Base-by-base conservation (phyloP, 768 basidiomycete species). In the Astraeus odoratus region DNA sequence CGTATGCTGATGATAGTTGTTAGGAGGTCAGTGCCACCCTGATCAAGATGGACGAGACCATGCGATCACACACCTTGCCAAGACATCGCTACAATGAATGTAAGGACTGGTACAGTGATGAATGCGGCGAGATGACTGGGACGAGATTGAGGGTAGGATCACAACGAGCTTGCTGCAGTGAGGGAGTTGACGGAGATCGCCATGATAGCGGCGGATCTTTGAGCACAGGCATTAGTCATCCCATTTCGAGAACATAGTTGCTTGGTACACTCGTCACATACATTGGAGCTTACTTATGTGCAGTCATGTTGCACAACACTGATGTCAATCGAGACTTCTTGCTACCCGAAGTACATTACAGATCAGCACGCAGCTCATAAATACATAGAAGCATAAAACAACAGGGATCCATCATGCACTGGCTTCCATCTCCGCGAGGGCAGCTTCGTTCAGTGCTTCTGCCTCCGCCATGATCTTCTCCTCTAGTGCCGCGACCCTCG, bases 381-480 rank as follows among this genome's bases (percentile, higher is more conserved):
- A 48, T 48, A 48, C 43, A 48, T 48, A 36, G n/a, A n/a, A 30
- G 44, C 29, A 49, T 48, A 49, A 49, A 25, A 48, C 47, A 41
- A 30, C 46, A 16, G 3, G 34, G n/a, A 16, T 22, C 36, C 26
- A 43, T 48, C 36, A 51, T 24, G 16, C 30, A 33, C 42, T 30
- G 25, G 36, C 60, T 23, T 81, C 80, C 74, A 79, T 75, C 60
- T 77, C 76, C 23, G 79, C 81, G 43, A 88, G 74, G 18, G 80
- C 80, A 20, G 74, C 83, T 52, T 88, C 87, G 60, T 90, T 90
- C 57, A 85, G 55, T 8, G 78, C 83, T 65, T 90, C 89, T 3
- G 86, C 87, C 60, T 90, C 85, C 4, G 69, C 75, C 84, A 91
- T 91, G 53, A 95, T 64, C 68, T 78, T 80, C 66, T 96, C 94